Evolutionary conservation across 345 rosid species (phyloP).

Genomic region (Reutealis trisperma): DNA sequence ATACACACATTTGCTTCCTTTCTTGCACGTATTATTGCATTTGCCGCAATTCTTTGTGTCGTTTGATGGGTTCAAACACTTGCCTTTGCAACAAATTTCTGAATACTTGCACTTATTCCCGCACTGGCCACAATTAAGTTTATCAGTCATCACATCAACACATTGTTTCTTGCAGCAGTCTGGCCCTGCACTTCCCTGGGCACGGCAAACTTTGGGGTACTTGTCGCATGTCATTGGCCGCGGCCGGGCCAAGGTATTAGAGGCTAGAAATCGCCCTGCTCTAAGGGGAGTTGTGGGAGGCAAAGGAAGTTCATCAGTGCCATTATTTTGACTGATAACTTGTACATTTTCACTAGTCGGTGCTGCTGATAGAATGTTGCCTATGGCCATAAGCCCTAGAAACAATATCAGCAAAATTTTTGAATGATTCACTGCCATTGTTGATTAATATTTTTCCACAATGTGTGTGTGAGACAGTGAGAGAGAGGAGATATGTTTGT

Average conservation of each 20-base stretch:
- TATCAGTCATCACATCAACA: conserved; percentile 42
- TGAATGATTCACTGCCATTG: background rate
- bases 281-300: background rate
- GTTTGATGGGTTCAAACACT: conserved; percentile 58
- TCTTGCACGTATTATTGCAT: conserved; percentile 57
- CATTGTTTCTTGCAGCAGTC: conserved; percentile 61
- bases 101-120: conserved; percentile 54
- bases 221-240: conserved; percentile 42
- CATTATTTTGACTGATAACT: background rate
- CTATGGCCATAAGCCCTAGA: background rate
- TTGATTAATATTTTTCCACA: background rate
- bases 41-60: conserved; percentile 54
- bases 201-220: conserved; percentile 48
- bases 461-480: background rate
- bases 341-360: background rate
- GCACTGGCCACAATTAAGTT: conserved; percentile 52
- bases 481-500: background rate
- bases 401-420: background rate
- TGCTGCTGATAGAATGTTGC: background rate
- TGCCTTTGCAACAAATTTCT: conserved; percentile 55
- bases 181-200: conserved; percentile 52
- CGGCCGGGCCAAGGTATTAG: background rate
- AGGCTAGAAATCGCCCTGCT: background rate
- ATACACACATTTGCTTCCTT: conserved; percentile 47
- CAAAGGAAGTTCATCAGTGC: background rate